Conservation (phyloP, 1,139 yeast genomes). For the Geotrichum reessii region DNA sequence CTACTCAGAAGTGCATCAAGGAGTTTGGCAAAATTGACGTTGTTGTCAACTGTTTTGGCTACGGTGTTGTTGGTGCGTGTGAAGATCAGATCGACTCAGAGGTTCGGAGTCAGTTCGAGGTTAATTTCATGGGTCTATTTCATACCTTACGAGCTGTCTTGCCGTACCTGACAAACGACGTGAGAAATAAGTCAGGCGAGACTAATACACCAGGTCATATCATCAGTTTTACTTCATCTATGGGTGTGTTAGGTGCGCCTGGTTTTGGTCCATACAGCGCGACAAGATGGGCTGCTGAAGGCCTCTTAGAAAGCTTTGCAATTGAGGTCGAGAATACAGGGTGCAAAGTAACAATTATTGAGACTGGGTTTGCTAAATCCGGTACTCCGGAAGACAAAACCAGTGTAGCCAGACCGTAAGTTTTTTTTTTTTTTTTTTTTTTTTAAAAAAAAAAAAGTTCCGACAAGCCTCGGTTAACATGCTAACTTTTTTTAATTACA, state of each 20-base stretch:
- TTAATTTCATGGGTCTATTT: constrained; percentile 19
- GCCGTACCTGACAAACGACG: constrained; percentile 17
- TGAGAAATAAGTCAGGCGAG: constrained; percentile 2
- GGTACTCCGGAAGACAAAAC: constrained; percentile 10
- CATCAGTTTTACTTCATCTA: constrained; percentile 17
- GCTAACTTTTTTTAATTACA: constrained; percentile 1
- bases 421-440: background rate
- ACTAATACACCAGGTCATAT: constrained; percentile 16
- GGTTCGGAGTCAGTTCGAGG: constrained; percentile 19
- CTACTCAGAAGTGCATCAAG: constrained; percentile 14
- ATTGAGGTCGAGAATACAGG: constrained; percentile 20
- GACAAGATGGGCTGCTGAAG: constrained; percentile 21
- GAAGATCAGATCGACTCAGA: constrained; percentile 20
- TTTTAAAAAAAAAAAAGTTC: background rate
- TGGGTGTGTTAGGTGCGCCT: constrained; percentile 20
- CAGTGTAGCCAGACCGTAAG: constrained; percentile 18
- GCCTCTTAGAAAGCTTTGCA: constrained; percentile 18
- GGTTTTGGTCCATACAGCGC: constrained; percentile 21
- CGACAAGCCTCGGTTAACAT: background rate
- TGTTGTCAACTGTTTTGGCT: constrained; percentile 19
- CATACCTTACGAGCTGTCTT: constrained; percentile 18
- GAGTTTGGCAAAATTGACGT: constrained; percentile 18
- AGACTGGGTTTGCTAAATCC: constrained; percentile 19
- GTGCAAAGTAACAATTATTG: constrained; percentile 18
- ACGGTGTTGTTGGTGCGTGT: constrained; percentile 20